These are phyloP conservation scores for Mycena indigotica DNA, from an alignment of 768 basidiomycete species.

Conservation along the genomic window DNA sequence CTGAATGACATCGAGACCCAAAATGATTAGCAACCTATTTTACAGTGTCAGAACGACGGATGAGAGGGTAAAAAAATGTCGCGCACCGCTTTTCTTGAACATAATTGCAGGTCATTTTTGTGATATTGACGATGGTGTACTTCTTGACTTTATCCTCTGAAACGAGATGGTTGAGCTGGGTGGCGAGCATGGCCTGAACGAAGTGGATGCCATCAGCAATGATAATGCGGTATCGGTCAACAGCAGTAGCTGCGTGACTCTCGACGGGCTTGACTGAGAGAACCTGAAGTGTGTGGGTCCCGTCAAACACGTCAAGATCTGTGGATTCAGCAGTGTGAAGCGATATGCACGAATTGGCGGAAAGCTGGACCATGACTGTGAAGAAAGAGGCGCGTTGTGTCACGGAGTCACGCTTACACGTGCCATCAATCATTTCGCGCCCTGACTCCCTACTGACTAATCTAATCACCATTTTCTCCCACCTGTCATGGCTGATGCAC, in stretches of 20 bases:
- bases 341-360: constrained; percentile 56
- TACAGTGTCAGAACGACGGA: constrained; percentile 3
- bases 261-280: constrained; percentile 82
- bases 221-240: constrained; percentile 77
- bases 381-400: not conserved
- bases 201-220: constrained; percentile 88
- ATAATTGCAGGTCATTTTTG: constrained; percentile 78
- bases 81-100: constrained; percentile 83
- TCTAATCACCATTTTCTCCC: no score
- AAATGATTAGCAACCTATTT: constrained; percentile 77
- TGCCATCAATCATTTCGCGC: no score
- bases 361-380: constrained; percentile 44
- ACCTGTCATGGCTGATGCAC: not conserved
- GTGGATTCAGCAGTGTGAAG: constrained; percentile 49
- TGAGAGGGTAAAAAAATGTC: not conserved
- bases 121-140: constrained; percentile 68
- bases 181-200: constrained; percentile 93
- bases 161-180: constrained; percentile 80
- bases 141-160: constrained; percentile 63
- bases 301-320: constrained; percentile 46
- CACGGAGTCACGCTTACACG: no score
- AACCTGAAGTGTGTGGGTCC: constrained; percentile 67
- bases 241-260: constrained; percentile 34
- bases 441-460: no score
- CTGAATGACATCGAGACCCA: constrained; percentile 61